Evolutionary conservation across 1,284 basidiomycete species (phyloP).

Genomic region (Microbotryum violaceum): DNA sequence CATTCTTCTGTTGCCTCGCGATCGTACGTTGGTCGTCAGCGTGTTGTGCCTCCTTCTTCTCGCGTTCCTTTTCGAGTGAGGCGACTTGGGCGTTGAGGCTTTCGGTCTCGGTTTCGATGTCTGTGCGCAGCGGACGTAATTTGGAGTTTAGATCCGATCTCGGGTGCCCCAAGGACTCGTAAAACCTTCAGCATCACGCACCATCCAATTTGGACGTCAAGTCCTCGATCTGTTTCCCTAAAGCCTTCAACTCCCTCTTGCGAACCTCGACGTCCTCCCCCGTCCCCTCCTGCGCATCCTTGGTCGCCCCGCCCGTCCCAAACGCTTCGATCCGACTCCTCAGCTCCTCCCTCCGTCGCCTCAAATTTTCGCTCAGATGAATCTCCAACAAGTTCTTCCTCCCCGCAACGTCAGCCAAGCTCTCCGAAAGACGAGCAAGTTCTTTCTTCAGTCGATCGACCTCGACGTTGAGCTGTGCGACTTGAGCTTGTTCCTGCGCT

Average conservation of each 20-base stretch:
- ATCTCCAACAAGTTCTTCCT: constrained; percentile 79
- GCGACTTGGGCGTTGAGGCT: constrained; percentile 58
- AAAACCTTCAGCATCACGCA: constrained; percentile 39
- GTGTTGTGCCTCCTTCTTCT: constrained; percentile 71
- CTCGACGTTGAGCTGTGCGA: constrained; percentile 65
- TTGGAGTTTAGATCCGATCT: constrained; percentile 15
- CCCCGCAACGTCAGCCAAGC: constrained; percentile 67
- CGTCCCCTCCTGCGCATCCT: constrained; percentile 54
- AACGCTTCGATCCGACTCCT: constrained; percentile 66
- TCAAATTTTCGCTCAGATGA: constrained; percentile 82
- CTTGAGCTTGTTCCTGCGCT: constrained; percentile 59
- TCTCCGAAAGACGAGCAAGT: constrained; percentile 60
- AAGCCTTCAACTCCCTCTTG: constrained; percentile 57
- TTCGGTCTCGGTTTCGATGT: constrained; percentile 49
- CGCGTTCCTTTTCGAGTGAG: constrained; percentile 58
- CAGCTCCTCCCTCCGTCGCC: constrained; percentile 68
- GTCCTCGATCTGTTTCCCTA: constrained; percentile 59
- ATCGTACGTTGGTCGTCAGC: constrained; percentile 76
- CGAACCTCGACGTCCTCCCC: constrained; percentile 57
- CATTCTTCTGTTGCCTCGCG: constrained; percentile 83
- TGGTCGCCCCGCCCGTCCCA: constrained; percentile 50
- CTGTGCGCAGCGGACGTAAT: constrained; percentile 28
- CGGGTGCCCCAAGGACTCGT: constrained; percentile 1
- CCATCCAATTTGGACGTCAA: constrained; percentile 59
- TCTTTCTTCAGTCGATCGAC: constrained; percentile 65